Evolutionary conservation across 2,329 filamentous ascomycete genomes (phyloP), one percentile per base, ranked within the genome.

Genomic region (Pseudocercospora fuligena): DNA sequence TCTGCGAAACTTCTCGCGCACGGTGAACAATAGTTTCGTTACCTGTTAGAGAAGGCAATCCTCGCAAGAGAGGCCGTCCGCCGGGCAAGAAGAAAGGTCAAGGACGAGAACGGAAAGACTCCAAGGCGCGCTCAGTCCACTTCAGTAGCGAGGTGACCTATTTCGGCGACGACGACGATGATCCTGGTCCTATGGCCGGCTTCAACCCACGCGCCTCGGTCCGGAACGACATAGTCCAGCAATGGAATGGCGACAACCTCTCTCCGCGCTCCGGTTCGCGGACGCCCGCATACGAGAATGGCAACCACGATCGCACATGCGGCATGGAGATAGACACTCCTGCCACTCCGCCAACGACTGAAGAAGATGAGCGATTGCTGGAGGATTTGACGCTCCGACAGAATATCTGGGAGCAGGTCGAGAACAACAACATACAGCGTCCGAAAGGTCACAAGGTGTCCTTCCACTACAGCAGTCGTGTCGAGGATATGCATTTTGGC

Each of bases 401-500:
- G 69, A 78, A 81, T 36, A 86, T 88, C 70, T 83, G 87, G 72
- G 78, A 81, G 57, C 77, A 82, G 62, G 83, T 85, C 47, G 83
- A 87, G 67, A 80, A 84, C 68, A 83, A 92, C 79, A 90, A 89
- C 72, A 92, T 97, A 75, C 88, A 89, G 61, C 87, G 89, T 40
- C 94, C 94, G 1, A 90, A 91, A 76, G 94, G 93, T 72, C 94
- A 96, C 81, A 93, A 87, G 33, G 94, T 99, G 56, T 97, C 94
- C 9, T 98, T 94, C 81, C 95, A 99, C 79, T 93, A 93, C 81
- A 97, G 97, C 75, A 92, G 94, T 1, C 89, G 92, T 67, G 96
- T 98, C 78, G 95, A 99, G 82, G 91, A 92, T 77, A 94, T 98
- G 80, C 95, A 99, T 80, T 99, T 99, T 79, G 95, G 95, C 71